phyloP scores from a whole-genome alignment of 192 early-diverging fungal species.

The Coemansia sp. region DNA sequence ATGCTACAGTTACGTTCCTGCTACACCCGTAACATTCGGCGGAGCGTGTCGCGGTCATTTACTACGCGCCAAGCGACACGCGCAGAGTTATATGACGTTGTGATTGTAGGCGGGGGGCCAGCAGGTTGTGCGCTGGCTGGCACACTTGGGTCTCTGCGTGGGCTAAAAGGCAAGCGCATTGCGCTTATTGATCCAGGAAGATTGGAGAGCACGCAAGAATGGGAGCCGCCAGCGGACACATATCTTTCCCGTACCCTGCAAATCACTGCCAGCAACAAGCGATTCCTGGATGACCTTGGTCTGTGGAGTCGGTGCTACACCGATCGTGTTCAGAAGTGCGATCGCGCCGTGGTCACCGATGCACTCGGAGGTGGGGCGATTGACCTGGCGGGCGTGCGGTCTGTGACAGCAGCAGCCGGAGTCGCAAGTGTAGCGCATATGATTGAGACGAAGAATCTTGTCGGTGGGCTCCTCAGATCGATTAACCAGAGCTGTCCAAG shows the following conservation, averaged over 20 bases:
- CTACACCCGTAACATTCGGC: background rate
- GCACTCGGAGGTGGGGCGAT: constrained; percentile 21
- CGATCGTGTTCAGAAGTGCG: constrained; percentile 62
- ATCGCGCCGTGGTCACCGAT: constrained; percentile 48
- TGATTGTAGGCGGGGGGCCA: constrained; percentile 89
- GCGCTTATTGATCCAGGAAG: constrained; percentile 81
- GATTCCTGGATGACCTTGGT: constrained; percentile 56
- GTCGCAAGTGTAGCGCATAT: constrained; percentile 70
- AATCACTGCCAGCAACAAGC: constrained; percentile 63
- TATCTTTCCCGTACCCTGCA: constrained; percentile 85
- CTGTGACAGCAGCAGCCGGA: background rate
- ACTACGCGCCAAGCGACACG: background rate
- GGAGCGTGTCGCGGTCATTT: background rate
- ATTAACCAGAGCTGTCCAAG: constrained; percentile 34
- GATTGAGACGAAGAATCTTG: constrained; percentile 84
- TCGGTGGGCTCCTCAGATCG: constrained; percentile 63
- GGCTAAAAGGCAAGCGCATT: constrained; percentile 51
- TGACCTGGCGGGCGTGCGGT: constrained; percentile 12
- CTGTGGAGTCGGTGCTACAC: constrained; percentile 64
- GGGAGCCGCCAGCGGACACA: constrained; percentile 53
- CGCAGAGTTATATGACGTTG: constrained; percentile 72
- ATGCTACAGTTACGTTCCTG: background rate
- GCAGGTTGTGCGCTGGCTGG: constrained; percentile 84
- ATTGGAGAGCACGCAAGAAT: constrained; percentile 56
- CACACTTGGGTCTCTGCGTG: constrained; percentile 51